Conservation (phyloP, 352 stramenopile genomes). For the Pythium oligandrum region DNA sequence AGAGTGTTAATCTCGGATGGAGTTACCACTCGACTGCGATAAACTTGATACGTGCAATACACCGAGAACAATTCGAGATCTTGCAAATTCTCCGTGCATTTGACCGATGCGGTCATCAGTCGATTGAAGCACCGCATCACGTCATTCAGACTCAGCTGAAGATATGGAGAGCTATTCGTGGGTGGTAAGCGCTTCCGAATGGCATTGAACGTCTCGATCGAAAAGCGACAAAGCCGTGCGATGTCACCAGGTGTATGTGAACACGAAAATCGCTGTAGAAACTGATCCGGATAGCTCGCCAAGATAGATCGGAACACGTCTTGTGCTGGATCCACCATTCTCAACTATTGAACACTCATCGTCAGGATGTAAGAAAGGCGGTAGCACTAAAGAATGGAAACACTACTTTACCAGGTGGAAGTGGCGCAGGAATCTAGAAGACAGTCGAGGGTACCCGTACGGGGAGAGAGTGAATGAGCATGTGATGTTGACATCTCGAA, state of each 20-base stretch:
- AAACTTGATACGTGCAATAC: constrained; percentile 34
- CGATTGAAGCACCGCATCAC: constrained; percentile 40
- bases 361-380: no score
- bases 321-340: constrained; percentile 33
- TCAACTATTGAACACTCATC: constrained; percentile 1
- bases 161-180: constrained; percentile 24
- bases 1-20: constrained; percentile 12
- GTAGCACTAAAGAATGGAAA: no score
- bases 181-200: constrained; percentile 23
- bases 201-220: constrained; percentile 33
- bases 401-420: constrained; percentile 39
- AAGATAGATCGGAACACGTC: constrained; percentile 35
- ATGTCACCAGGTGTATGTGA: constrained; percentile 6
- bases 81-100: constrained; percentile 6
- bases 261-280: constrained; percentile 22
- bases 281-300: constrained; percentile 34
- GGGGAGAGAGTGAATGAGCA: constrained; percentile 42
- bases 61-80: constrained; percentile 42
- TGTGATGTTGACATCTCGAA: constrained; percentile 41
- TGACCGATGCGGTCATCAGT: constrained; percentile 38
- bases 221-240: constrained; percentile 28
- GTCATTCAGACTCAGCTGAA: constrained; percentile 39
- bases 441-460: constrained; percentile 32
- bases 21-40: constrained; percentile 28
- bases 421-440: constrained; percentile 49